Evolutionary conservation across 2,329 filamentous ascomycete genomes (phyloP).

Genomic region (Tothia fuscella): DNA sequence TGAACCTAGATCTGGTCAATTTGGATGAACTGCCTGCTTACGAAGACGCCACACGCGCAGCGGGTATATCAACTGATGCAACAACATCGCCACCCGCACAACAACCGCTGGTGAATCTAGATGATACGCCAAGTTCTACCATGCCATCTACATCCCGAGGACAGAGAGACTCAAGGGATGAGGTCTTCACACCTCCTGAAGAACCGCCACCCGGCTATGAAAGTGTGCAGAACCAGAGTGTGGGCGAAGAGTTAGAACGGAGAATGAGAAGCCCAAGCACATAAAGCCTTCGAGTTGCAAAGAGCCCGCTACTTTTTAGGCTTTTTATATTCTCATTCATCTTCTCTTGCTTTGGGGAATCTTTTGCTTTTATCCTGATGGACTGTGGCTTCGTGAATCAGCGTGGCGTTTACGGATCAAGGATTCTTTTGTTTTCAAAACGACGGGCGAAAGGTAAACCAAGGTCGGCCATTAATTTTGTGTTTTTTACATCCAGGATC

Average conservation of each 20-base stretch:
- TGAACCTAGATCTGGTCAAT: constrained; percentile 54
- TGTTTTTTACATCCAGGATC: too few species aligned
- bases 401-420: too few species aligned
- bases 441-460: too few species aligned
- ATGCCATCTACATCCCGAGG: constrained; percentile 9
- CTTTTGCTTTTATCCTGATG: too few species aligned
- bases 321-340: too few species aligned
- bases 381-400: too few species aligned
- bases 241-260: constrained; percentile 59
- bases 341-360: too few species aligned
- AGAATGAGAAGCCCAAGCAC: constrained; percentile 20
- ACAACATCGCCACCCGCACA: background rate
- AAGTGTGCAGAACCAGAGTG: constrained; percentile 72
- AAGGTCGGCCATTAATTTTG: too few species aligned
- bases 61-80: constrained; percentile 10
- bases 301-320: too few species aligned
- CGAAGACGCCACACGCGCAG: constrained; percentile 41
- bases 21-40: constrained; percentile 85
- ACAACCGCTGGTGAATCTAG: constrained; percentile 1
- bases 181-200: constrained; percentile 40
- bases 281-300: too few species aligned
- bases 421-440: too few species aligned
- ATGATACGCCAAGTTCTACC: background rate
- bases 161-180: too few species aligned
- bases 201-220: constrained; percentile 89